Conservation (phyloP, 2,329 filamentous ascomycete genomes). For the Aurifilum marmelostoma region DNA sequence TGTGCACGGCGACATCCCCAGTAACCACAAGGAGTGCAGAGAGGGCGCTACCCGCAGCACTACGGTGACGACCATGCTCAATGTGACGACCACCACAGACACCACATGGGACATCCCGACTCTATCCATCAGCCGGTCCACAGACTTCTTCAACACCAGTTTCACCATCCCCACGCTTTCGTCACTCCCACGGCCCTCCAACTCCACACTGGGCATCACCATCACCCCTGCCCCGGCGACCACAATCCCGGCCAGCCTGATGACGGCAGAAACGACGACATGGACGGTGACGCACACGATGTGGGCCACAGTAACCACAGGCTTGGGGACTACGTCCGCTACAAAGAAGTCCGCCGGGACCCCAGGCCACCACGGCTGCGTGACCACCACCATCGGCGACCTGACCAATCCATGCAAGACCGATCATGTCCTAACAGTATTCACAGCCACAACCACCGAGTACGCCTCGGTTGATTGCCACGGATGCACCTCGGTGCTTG, state of each 20-base stretch:
- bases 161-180: neutral
- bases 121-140: neutral
- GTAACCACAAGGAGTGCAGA: neutral
- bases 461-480: slow-evolving; percentile 37
- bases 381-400: slow-evolving; percentile 35
- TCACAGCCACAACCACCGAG: slow-evolving; percentile 12
- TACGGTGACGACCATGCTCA: neutral
- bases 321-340: neutral
- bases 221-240: neutral
- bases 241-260: neutral
- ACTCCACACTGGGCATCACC: neutral
- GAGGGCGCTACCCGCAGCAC: neutral
- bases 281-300: neutral
- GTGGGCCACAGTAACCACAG: neutral
- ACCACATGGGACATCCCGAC: neutral
- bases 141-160: neutral
- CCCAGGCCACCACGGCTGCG: slow-evolving; percentile 30
- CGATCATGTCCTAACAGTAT: slow-evolving; percentile 33
- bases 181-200: neutral
- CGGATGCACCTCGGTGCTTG: slow-evolving; percentile 36
- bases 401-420: slow-evolving; percentile 38
- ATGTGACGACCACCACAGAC: neutral
- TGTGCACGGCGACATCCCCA: neutral
- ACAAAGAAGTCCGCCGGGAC: neutral
- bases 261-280: neutral